Conservation (phyloP, 2,329 filamentous ascomycete genomes). For the Coniochaeta sp. region DNA sequence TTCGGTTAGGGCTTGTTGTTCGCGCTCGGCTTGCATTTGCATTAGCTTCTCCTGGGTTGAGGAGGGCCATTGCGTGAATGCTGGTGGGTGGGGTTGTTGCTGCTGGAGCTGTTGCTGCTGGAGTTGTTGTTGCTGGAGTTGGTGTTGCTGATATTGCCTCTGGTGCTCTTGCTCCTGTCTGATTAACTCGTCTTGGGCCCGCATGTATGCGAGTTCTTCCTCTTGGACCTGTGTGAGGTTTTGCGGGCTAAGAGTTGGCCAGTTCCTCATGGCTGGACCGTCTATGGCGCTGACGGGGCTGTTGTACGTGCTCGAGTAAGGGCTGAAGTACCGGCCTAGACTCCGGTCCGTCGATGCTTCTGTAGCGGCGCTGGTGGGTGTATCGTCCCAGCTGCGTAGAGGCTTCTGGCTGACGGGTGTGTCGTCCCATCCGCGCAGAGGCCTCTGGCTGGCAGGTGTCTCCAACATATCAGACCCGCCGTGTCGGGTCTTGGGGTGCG, state of each 20-base stretch:
- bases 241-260: slow-evolving; percentile 15
- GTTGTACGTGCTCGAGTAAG: slow-evolving; percentile 53
- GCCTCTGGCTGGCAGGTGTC: slow-evolving; percentile 47
- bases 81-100: slow-evolving; percentile 10
- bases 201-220: slow-evolving; percentile 11
- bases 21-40: slow-evolving; percentile 16
- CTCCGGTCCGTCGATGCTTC: slow-evolving; percentile 19
- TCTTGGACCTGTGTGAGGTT: slow-evolving; percentile 18
- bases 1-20: slow-evolving; percentile 17
- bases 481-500: slow-evolving; percentile 22
- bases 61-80: slow-evolving; percentile 17
- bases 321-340: slow-evolving; percentile 46
- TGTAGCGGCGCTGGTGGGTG: slow-evolving; percentile 35
- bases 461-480: slow-evolving; percentile 34
- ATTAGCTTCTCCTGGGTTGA: slow-evolving; percentile 17
- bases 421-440: slow-evolving; percentile 47
- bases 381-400: slow-evolving; percentile 46
- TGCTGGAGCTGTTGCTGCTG: slow-evolving; percentile 8
- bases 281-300: slow-evolving; percentile 46
- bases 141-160: neutral
- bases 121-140: neutral
- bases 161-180: slow-evolving; percentile 8
- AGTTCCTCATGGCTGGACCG: slow-evolving; percentile 8
- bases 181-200: neutral
- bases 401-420: slow-evolving; percentile 48